Evolutionary conservation across 1,284 basidiomycete species (phyloP), one percentile per base, ranked within the genome.

Genomic region (Boletellus deceptivus): DNA sequence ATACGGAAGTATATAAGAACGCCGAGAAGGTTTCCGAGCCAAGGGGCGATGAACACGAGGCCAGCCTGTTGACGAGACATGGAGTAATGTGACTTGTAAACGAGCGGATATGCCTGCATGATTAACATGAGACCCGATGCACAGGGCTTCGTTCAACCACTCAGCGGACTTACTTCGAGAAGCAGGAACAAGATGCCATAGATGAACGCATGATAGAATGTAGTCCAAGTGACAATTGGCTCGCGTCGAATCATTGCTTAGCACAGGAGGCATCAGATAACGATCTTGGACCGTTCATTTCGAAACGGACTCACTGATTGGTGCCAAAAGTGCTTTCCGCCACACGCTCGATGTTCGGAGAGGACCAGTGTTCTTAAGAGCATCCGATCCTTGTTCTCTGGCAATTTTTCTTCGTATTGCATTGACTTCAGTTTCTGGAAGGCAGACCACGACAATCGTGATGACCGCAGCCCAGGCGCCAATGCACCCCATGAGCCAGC

Each of bases 401-500:
- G 46, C 52, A 1, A 61, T 3, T 42, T 10, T 64, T 53, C 37
- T 61, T 5, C 36, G 58, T 39, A 67, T 65, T 10, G 50, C 46
- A 3, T n/a, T 31, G 11, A 55, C 41, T 24, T 64, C 65, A 0
- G 63, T 64, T 37, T 64, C 63, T 25, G 63, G 63, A 16, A 43
- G 42, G 18, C 49, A 55, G 4, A 60, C 37, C 16, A 59, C 53
- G 22, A 55, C 9, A 10, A 10, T 25, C 0, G 61, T 14, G 17
- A 64, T 52, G 22, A 67, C 0, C 1, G 57, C 61, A 24, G 53
- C 53, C 63, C 63, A 64, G 4, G 51, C 8, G 3, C 59, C 35
- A n/a, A 64, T 60, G 38, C 55, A 60, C 2, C 55, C 64, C 54
- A 67, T 58, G 24, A 51, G 33, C 63, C 56, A 67, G 27, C 63